phyloP scores from a whole-genome alignment of 2,329 filamentous ascomycete species.

The Colletotrichum godetiae region DNA sequence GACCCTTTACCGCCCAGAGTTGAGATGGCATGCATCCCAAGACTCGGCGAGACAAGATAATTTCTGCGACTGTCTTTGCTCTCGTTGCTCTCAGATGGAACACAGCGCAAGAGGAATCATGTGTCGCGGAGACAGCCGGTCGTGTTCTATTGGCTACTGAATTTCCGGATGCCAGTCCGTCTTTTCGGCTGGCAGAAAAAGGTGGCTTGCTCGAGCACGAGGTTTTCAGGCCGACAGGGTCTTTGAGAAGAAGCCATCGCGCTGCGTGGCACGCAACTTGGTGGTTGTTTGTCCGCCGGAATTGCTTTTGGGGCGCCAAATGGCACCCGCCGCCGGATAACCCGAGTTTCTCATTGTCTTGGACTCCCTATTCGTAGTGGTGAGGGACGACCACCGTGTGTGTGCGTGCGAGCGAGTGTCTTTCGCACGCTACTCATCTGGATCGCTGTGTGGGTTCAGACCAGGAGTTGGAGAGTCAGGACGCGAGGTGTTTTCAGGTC shows the following conservation, averaged over 20 bases:
- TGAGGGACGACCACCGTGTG: not conserved
- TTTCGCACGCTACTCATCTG: conserved; percentile 20
- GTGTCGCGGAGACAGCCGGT: not conserved
- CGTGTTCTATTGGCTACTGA: not conserved
- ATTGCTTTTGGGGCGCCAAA: not conserved
- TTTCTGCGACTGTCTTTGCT: not conserved
- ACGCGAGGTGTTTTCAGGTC: not conserved
- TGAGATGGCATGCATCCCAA: not conserved
- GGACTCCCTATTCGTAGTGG: conserved; percentile 8
- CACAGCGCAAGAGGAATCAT: not conserved
- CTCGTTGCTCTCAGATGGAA: not conserved
- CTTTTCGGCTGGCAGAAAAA: not conserved
- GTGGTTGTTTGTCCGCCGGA: conserved; percentile 1
- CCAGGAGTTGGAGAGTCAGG: not conserved
- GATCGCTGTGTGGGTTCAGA: conserved; percentile 7
- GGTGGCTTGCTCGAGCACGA: not conserved
- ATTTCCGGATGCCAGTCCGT: not conserved
- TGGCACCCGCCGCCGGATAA: not conserved
- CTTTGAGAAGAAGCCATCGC: not conserved
- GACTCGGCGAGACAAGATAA: not conserved
- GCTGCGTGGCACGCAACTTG: conserved; percentile 8
- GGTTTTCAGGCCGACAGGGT: not conserved
- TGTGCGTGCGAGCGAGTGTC: not conserved
- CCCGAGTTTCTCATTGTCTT: conserved; percentile 18
- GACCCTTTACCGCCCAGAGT: conserved; percentile 4